Evolutionary conservation across 2,329 filamentous ascomycete species (phyloP).

Genomic region (Pseudogymnoascus sp.): DNA sequence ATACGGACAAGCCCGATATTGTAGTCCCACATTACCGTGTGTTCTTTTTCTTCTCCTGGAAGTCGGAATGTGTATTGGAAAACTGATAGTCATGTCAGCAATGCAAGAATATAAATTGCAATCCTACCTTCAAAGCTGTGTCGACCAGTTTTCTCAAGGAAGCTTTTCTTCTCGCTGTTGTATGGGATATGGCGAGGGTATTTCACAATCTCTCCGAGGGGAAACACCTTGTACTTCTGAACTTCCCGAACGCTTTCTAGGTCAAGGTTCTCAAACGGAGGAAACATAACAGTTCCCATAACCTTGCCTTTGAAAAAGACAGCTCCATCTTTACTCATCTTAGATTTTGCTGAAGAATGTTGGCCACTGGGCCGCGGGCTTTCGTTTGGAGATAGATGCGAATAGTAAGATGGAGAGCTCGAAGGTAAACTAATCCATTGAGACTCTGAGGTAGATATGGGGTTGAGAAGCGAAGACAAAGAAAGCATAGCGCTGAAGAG

Average conservation of each 20-base stretch:
- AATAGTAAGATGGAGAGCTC: conserved; percentile 32
- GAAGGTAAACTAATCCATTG: conserved; percentile 38
- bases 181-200: conserved; percentile 80
- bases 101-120: conserved; percentile 13
- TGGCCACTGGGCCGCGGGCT: conserved; percentile 25
- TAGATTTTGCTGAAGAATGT: conserved; percentile 41
- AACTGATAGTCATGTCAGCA: conserved; percentile 45
- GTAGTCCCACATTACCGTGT: conserved; percentile 93
- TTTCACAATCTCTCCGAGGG: conserved; percentile 55
- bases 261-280: conserved; percentile 64
- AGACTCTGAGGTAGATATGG: conserved; percentile 35
- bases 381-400: conserved; percentile 25
- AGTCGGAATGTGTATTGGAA: conserved; percentile 78
- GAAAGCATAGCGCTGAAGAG: conserved; percentile 49
- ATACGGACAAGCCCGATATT: conserved; percentile 89
- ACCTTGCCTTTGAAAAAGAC: conserved; percentile 56
- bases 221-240: conserved; percentile 57
- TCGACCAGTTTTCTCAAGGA: conserved; percentile 76
- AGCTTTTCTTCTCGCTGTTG: conserved; percentile 87
- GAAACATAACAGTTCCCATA: conserved; percentile 65
- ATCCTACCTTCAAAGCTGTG: conserved; percentile 79
- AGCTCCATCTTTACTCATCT: conserved; percentile 59
- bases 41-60: conserved; percentile 59
- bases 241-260: conserved; percentile 52
- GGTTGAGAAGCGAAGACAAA: conserved; percentile 61